Conservation (phyloP, 1,139 yeast species). For the Saccharomyces pastorianus region DNA sequence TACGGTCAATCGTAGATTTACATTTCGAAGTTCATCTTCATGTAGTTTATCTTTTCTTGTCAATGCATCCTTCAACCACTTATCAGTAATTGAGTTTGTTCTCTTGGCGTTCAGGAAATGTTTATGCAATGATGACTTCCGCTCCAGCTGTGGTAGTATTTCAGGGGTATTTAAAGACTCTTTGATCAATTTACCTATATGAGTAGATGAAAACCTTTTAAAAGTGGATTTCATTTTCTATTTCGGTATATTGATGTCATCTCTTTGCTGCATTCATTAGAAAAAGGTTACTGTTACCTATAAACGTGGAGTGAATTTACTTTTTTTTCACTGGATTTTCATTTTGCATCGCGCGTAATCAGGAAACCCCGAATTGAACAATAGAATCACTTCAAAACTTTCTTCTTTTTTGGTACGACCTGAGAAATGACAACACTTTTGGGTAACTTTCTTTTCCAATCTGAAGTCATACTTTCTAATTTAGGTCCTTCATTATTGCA, state of each 20-base stretch:
- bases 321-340: neutral
- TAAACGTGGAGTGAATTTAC: neutral
- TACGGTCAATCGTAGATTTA: constrained; percentile 7
- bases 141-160: neutral
- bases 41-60: neutral
- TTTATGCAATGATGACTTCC: neutral
- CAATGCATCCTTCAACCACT: constrained; percentile 15
- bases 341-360: neutral
- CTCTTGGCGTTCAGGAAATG: neutral
- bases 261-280: neutral
- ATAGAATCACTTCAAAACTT: constrained; percentile 1
- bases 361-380: neutral
- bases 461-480: neutral
- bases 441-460: constrained; percentile 24
- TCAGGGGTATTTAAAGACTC: neutral
- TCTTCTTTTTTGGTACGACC: constrained; percentile 13
- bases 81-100: constrained; percentile 12
- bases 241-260: neutral
- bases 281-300: neutral
- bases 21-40: constrained; percentile 3
- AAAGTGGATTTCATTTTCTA: neutral
- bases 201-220: neutral
- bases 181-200: neutral
- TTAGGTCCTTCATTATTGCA: constrained; percentile 3
- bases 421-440: constrained; percentile 18